Evolutionary conservation across 306 rosid species (phyloP), one percentile per base, ranked within the genome.

Genomic region (Cucurbita moschata): DNA sequence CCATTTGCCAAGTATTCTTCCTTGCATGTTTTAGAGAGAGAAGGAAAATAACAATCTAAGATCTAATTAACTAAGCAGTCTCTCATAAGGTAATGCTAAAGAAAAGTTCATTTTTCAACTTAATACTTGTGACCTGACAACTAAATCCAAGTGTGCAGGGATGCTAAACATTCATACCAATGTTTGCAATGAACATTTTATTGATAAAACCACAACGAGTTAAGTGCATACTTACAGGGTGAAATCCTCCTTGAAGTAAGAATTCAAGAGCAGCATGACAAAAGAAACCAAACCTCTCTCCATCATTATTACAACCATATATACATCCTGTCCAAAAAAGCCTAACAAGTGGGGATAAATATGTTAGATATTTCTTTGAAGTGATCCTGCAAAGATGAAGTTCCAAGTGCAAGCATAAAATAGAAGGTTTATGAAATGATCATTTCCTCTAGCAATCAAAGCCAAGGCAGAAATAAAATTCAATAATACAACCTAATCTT

Each of bases 251-350:
- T 79, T 89, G 96, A 77, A 68, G 92, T 55, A 95, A 88, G 85
- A 88, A 95, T 75, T 95, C 99, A 51, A 95, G 97, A 76, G 99
- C 92, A 1, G 97, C 90, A 56, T 89, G 96, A 81, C 99, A 91
- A 79, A 95, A 95, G 72, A 95, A 95, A 39, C 90, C 97, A 87
- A 95, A 95, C 82, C 97, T 88, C 82, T 86, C 89, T 19, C 81
- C 89, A 79, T 95, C 97, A 80, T 95, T 88, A 57, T 56, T 87
- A 78, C 97, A 85, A 67, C 99, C 99, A 84, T 95, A 95, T 78
- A 95, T 79, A 71, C 92, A 85, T 15, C 97, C 96, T 35, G 61
- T 81, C 69, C 37, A 8, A 82, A 95, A 89, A 76, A 88, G 81
- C 72, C 97, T 95, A 95, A 81, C 30, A 52, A 53, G 79, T 39